These are phyloP conservation scores for Phyllostachys edulis DNA, from an alignment of 176 grass and related monocot species.

Conservation along the genomic window DNA sequence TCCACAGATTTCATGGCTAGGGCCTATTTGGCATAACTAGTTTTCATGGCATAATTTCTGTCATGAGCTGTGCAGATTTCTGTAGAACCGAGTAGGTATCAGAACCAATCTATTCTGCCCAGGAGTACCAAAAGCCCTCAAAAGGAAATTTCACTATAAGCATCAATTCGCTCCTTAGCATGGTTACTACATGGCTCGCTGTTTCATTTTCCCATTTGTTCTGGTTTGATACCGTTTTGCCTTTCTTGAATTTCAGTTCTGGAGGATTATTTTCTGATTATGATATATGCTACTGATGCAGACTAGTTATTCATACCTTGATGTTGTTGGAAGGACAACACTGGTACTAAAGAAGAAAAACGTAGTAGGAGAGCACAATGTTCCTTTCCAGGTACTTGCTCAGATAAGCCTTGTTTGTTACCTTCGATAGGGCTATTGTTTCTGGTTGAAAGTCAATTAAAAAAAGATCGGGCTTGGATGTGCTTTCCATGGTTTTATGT, in stretches of 20 bases:
- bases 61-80: not conserved
- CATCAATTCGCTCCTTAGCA: not conserved
- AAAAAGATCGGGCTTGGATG: not conserved
- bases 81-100: not conserved
- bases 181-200: not conserved
- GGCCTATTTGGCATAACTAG: not conserved
- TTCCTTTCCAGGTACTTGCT: conserved; percentile 66
- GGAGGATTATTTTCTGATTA: not conserved
- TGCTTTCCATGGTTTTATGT: not conserved
- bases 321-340: conserved; percentile 66
- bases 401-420: conserved; percentile 9
- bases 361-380: conserved; percentile 63
- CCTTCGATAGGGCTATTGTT: not conserved
- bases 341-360: conserved; percentile 77
- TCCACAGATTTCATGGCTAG: no score
- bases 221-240: not conserved
- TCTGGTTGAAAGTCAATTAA: not conserved
- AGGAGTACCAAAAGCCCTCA: not conserved
- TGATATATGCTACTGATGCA: conserved; percentile 32
- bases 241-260: not conserved
- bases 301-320: conserved; percentile 76
- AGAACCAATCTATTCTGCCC: not conserved
- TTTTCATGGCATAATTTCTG: not conserved
- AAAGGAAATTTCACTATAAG: not conserved
- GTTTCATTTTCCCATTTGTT: conserved; percentile 9